Conservation (phyloP, 805 yeast genomes). For the Cephaloascus albidus region DNA sequence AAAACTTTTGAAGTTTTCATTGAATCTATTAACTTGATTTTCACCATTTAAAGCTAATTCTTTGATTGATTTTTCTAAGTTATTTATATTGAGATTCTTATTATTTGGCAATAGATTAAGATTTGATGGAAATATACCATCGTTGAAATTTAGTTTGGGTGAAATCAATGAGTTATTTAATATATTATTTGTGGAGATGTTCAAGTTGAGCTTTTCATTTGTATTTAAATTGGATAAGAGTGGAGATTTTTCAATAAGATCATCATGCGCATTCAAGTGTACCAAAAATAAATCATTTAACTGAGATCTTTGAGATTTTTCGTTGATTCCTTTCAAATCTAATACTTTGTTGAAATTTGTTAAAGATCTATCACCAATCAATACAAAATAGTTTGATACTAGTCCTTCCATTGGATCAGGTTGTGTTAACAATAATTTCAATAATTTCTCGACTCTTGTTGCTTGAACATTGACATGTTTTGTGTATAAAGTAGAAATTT, state of each 20-base stretch:
- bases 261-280: slow-evolving; percentile 23
- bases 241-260: slow-evolving; percentile 13
- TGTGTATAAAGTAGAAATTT: slow-evolving; percentile 16
- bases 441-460: slow-evolving; percentile 44
- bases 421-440: slow-evolving; percentile 59
- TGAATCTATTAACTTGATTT: slow-evolving; percentile 50
- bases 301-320: slow-evolving; percentile 13
- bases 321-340: slow-evolving; percentile 46
- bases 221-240: slow-evolving; percentile 9
- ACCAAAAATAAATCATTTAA: slow-evolving; percentile 27
- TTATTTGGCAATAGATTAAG: slow-evolving; percentile 10
- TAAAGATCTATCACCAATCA: slow-evolving; percentile 56
- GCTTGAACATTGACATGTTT: slow-evolving; percentile 35
- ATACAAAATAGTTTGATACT: slow-evolving; percentile 53
- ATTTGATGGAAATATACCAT: background rate
- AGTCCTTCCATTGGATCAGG: slow-evolving; percentile 53
- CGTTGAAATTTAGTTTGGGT: slow-evolving; percentile 7
- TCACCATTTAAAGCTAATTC: slow-evolving; percentile 44
- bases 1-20: slow-evolving; percentile 55
- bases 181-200: slow-evolving; percentile 7
- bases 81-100: slow-evolving; percentile 27
- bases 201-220: slow-evolving; percentile 20
- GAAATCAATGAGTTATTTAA: slow-evolving; percentile 15
- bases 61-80: slow-evolving; percentile 33
- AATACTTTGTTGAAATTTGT: slow-evolving; percentile 58